These are phyloP conservation scores for Micractinium sp. DNA, from an alignment of 139 green algal genomes.

Conservation along the genomic window DNA sequence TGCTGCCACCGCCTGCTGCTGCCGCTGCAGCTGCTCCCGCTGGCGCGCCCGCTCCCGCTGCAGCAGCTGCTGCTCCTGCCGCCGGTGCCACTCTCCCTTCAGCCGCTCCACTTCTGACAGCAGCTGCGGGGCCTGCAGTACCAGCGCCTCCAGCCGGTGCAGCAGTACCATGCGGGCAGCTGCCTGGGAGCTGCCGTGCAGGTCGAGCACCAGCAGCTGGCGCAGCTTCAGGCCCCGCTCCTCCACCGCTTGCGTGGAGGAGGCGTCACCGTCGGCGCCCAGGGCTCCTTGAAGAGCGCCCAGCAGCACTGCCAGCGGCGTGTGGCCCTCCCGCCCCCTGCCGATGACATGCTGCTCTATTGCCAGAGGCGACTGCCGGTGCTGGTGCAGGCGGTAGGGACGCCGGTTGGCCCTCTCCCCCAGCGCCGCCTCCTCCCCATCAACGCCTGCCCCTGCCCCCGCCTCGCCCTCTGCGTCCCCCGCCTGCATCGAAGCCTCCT, in stretches of 20 bases:
- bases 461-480: background rate
- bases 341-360: background rate
- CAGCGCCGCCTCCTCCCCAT: background rate
- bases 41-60: background rate
- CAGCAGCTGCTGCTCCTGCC: background rate
- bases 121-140: background rate
- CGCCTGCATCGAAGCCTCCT: background rate
- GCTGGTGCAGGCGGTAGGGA: constrained; percentile 20
- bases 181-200: constrained; percentile 37
- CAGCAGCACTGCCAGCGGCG: background rate
- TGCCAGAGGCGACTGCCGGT: background rate
- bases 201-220: constrained; percentile 34
- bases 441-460: background rate
- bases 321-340: background rate
- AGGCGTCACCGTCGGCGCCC: no score
- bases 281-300: no score
- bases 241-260: background rate
- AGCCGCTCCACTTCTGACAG: background rate
- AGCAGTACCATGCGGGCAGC: constrained; percentile 35
- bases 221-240: background rate
- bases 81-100: background rate
- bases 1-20: background rate
- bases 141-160: constrained; percentile 19
- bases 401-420: background rate
- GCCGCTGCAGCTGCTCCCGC: no score